Conservation (phyloP, 257 asterid genomes). For the Ajuga chamaepitys region DNA sequence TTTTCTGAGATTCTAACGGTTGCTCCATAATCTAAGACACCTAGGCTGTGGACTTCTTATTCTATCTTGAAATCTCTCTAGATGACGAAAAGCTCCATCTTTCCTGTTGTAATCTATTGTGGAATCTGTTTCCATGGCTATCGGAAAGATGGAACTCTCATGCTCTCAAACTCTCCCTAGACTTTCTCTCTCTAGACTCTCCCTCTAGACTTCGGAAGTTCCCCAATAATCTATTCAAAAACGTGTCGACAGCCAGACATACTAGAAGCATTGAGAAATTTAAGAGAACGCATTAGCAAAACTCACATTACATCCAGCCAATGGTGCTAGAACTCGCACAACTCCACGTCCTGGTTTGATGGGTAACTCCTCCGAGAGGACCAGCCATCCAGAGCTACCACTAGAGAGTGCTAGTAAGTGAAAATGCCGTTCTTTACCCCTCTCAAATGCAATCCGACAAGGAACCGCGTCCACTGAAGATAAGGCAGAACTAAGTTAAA, state of each 20-base stretch:
- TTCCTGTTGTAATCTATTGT: no score
- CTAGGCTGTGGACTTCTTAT: no score
- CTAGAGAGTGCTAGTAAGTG: conserved; percentile 56
- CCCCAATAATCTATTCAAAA: no score
- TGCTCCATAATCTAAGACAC: no score
- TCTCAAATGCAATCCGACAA: conserved; percentile 94
- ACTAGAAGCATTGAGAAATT: background rate
- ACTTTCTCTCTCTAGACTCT: no score
- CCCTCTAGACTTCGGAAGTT: no score
- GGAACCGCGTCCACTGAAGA: conserved; percentile 73
- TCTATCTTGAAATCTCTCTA: no score
- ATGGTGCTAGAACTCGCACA: conserved; percentile 79
- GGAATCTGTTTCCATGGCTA: no score
- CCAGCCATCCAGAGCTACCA: conserved; percentile 85
- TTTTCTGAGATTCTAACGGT: no score
- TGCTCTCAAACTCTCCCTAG: no score
- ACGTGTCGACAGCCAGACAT: background rate
- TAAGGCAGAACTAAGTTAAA: conserved; percentile 16
- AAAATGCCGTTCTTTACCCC: conserved; percentile 93
- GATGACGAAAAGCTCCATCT: no score
- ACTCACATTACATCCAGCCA: conserved; percentile 95
- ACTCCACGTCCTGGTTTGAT: conserved; percentile 52
- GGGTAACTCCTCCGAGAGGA: conserved; percentile 71
- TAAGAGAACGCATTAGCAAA: background rate
- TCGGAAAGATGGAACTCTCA: no score